phyloP scores from a whole-genome alignment of 2,329 filamentous ascomycete genomes.

The Curvularia verruculosa region DNA sequence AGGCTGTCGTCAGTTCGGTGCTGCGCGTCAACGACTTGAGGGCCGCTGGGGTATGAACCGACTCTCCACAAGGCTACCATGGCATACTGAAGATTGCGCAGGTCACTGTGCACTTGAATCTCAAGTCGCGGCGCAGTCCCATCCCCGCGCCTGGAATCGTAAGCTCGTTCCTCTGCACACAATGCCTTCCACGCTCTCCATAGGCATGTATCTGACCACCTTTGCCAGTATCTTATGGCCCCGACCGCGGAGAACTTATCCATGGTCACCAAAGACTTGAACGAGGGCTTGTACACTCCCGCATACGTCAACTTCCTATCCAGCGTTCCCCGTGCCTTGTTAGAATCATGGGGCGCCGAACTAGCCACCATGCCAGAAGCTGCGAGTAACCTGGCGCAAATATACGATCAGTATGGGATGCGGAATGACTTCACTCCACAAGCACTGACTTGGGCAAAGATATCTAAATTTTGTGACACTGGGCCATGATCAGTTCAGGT shows the following conservation, averaged over 20 bases:
- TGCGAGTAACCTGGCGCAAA: slow-evolving; percentile 85
- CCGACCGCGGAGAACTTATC: slow-evolving; percentile 82
- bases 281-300: slow-evolving; percentile 81
- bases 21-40: slow-evolving; percentile 91
- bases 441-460: not conserved
- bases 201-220: slow-evolving; percentile 47
- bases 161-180: not conserved
- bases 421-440: not conserved
- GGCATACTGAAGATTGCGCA: slow-evolving; percentile 70
- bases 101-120: slow-evolving; percentile 59
- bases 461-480: slow-evolving; percentile 8
- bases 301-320: slow-evolving; percentile 98
- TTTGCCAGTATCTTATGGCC: slow-evolving; percentile 94
- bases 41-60: slow-evolving; percentile 70
- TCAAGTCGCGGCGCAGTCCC: slow-evolving; percentile 79
- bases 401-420: slow-evolving; percentile 74
- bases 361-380: slow-evolving; percentile 78
- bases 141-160: slow-evolving; percentile 64
- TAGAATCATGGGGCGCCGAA: slow-evolving; percentile 93
- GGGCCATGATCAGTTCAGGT: slow-evolving; percentile 7
- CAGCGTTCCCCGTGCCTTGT: slow-evolving; percentile 83
- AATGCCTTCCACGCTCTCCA: not conserved
- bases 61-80: not conserved
- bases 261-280: slow-evolving; percentile 81
- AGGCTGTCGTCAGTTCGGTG: slow-evolving; percentile 91